phyloP scores from a whole-genome alignment of 495 filamentous ascomycete species.

The Aspergillus affinis region DNA sequence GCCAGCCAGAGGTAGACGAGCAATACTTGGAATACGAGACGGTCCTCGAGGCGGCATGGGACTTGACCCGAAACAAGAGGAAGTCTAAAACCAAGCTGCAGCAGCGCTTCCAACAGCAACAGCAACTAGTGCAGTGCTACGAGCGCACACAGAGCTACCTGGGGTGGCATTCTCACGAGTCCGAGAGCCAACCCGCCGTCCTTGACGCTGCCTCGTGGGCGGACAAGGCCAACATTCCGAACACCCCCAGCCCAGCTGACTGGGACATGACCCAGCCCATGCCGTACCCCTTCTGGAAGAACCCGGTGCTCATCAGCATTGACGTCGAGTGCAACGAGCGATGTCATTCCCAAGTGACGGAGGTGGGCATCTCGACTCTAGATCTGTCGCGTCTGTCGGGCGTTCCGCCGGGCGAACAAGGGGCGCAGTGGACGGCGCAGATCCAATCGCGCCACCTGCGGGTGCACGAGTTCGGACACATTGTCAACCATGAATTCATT shows the following conservation, averaged over 20 bases:
- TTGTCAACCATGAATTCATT: slow-evolving; percentile 64
- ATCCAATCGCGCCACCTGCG: slow-evolving; percentile 75
- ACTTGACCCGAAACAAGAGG: slow-evolving; percentile 44
- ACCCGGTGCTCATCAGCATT: slow-evolving; percentile 71
- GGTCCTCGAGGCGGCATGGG: slow-evolving; percentile 43
- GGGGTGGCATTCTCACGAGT: slow-evolving; percentile 50
- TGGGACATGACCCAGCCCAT: slow-evolving; percentile 36
- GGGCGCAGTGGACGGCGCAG: slow-evolving; percentile 59
- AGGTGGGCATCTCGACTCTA: slow-evolving; percentile 81
- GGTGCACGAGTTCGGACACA: slow-evolving; percentile 63
- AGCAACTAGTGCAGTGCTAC: slow-evolving; percentile 47
- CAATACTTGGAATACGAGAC: slow-evolving; percentile 45
- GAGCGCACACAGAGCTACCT: slow-evolving; percentile 69
- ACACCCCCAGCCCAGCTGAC: slow-evolving; percentile 15
- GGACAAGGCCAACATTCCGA: slow-evolving; percentile 18
- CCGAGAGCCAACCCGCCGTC: slow-evolving; percentile 8
- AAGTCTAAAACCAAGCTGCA: slow-evolving; percentile 50
- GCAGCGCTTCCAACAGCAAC: slow-evolving; percentile 46
- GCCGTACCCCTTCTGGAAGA: slow-evolving; percentile 48
- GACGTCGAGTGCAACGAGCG: slow-evolving; percentile 82
- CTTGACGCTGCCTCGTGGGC: slow-evolving; percentile 25
- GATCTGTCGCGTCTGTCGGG: slow-evolving; percentile 62
- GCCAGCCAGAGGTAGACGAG: slow-evolving; percentile 20
- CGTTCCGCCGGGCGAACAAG: slow-evolving; percentile 57
- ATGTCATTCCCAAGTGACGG: slow-evolving; percentile 63